phyloP scores from a whole-genome alignment of 2,329 filamentous ascomycete genomes.

The Beauveria rudraprayagi region DNA sequence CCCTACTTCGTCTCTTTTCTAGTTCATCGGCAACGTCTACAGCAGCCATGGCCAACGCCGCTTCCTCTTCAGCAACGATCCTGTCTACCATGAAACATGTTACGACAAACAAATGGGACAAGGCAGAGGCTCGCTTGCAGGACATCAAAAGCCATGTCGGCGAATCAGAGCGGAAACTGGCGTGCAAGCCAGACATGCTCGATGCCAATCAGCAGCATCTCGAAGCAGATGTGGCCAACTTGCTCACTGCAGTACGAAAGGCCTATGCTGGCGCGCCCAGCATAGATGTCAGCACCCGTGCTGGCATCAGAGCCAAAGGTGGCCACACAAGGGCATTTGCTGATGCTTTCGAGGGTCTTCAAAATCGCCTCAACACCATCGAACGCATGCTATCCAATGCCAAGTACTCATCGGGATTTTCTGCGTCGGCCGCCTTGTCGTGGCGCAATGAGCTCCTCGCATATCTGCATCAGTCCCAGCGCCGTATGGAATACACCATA shows the following conservation, averaged over 20 bases:
- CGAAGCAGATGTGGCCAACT: slow-evolving; percentile 2
- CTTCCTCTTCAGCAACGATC: slow-evolving; percentile 6
- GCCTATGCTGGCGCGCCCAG: background rate
- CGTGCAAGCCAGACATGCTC: background rate
- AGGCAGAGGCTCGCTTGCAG: slow-evolving; percentile 2
- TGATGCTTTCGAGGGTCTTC: background rate
- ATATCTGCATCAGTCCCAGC: slow-evolving; percentile 4
- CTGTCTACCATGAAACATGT: slow-evolving; percentile 11
- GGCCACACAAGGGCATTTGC: too few relatives aligned
- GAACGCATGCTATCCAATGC: slow-evolving; percentile 10
- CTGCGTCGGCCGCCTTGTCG: background rate
- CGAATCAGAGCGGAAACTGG: background rate
- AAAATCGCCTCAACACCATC: slow-evolving; percentile 1
- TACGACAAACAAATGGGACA: slow-evolving; percentile 7
- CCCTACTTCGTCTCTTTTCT: too few relatives aligned
- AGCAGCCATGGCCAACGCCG: slow-evolving; percentile 8
- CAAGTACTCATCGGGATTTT: slow-evolving; percentile 7
- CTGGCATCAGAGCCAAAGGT: background rate
- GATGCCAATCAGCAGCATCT: background rate
- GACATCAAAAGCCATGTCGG: background rate
- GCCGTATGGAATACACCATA: slow-evolving; percentile 5
- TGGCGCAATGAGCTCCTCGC: slow-evolving; percentile 9
- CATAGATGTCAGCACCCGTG: background rate
- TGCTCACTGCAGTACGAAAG: background rate
- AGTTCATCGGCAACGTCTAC: background rate